A percentile compares a stretch with the other conserved stretches of the same genome.
Conservation (phyloP, 2,329 filamentous ascomycete species). For the Aspergillus sp. region DNA sequence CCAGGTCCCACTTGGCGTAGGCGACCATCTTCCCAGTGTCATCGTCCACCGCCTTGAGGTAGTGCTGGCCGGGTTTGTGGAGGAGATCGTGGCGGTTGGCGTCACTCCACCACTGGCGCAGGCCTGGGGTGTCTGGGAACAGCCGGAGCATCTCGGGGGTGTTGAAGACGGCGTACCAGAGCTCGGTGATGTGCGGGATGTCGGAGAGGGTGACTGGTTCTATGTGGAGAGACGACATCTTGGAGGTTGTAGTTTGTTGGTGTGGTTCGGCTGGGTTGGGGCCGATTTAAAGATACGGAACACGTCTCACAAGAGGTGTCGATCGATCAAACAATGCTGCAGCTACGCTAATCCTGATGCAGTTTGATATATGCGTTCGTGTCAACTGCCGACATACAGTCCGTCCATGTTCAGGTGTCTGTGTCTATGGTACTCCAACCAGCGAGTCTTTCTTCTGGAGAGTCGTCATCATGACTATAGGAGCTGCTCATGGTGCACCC, state of each 20-base stretch:
- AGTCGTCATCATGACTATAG: no score
- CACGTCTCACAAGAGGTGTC: no score
- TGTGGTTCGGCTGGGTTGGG: not conserved
- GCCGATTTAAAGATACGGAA: no score
- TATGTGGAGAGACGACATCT: slow-evolving; percentile 7
- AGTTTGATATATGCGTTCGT: not conserved
- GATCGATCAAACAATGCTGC: not conserved
- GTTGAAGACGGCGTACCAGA: slow-evolving; percentile 19
- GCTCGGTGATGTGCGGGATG: slow-evolving; percentile 12
- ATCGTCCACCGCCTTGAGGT: slow-evolving; percentile 19
- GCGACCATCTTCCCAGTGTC: slow-evolving; percentile 13
- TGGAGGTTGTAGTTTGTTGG: not conserved
- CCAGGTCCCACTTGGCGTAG: slow-evolving; percentile 22
- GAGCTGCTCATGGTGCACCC: no score
- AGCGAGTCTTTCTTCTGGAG: no score
- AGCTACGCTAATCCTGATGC: not conserved
- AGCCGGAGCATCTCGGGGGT: slow-evolving; percentile 10
- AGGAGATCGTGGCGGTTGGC: slow-evolving; percentile 13
- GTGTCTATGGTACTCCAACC: no score
- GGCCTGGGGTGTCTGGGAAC: slow-evolving; percentile 19
- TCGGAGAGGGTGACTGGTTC: slow-evolving; percentile 14
- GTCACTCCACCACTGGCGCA: slow-evolving; percentile 18
- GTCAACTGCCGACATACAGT: no score
- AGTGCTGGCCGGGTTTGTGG: slow-evolving; percentile 15
- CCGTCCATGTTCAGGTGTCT: no score